Base-by-base conservation (phyloP, 2,329 filamentous ascomycete genomes). In the Ilyonectria destructans region DNA sequence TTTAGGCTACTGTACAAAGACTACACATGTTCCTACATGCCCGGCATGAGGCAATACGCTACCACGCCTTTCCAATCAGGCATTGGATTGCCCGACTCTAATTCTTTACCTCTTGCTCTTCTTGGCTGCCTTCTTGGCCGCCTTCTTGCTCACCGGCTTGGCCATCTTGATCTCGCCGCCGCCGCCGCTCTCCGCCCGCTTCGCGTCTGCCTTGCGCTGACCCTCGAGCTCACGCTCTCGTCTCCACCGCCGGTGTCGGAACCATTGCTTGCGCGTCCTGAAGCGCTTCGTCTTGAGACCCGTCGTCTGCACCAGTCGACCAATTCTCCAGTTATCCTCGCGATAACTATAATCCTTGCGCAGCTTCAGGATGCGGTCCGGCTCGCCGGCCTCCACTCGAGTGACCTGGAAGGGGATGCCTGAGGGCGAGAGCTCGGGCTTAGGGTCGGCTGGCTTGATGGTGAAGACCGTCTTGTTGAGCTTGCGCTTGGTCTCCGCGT, bases 401-500 rank as follows among this genome's bases (percentile, higher is more conserved):
- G 81, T 81, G 51, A 87, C 79, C 73, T 84, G 78, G 63, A 79
- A 85, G 51, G 85, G 85, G 71, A 87, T 87, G 29, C 86, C 86
- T 3, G 85, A 87, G n/a, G 85, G 76, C 1, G 84, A 86, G 26
- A 88, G 60, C 48, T 79, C 81, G 10, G 84, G 81, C 49, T 81
- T 72, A 5, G 79, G 74, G 1, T 76, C 76, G 2, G 79, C 73
- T 48, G 80, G 78, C 56, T 80, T 81, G 72, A 88, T 84, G 49
- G 85, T 80, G 33, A 83, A 79, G 21, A 86, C 88, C 6, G 91
- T 85, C 88, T 97, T 92, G 75, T 92, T 93, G 68, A 99, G 86
- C 59, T 90, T 88, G 73, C 96, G 89, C 76, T 91, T 89, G 63
- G 93, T 90, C 69, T 92, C 89, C 4, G 92, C 92, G 79, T 96